Evolutionary conservation across 139 green algal genomes (phyloP).

Genomic region (Micractinium conductrix): DNA sequence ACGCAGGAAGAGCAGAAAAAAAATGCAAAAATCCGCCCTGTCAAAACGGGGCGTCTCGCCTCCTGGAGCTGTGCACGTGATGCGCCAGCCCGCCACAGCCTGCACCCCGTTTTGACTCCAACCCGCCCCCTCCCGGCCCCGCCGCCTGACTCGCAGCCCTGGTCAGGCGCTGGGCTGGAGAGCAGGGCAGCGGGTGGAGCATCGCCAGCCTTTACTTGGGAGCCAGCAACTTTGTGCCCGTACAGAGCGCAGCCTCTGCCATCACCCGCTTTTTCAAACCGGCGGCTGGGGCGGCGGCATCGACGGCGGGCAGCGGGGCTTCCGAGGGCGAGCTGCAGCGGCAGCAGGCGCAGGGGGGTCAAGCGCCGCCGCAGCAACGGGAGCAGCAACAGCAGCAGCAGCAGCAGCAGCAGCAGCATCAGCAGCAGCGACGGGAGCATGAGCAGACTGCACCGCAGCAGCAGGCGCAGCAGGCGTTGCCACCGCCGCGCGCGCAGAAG

Average conservation of each 20-base stretch:
- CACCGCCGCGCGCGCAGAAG: background rate
- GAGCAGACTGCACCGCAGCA: background rate
- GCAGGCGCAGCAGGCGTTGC: background rate
- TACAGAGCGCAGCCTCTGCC: conserved; percentile 54
- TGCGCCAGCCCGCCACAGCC: too few relatives aligned
- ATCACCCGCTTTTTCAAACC: conserved; percentile 58
- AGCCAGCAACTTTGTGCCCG: conserved; percentile 53
- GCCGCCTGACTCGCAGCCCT: too few relatives aligned
- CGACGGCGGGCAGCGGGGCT: background rate
- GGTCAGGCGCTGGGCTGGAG: conserved; percentile 48
- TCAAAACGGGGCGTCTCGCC: too few relatives aligned
- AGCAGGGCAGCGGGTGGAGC: conserved; percentile 47
- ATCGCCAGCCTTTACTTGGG: conserved; percentile 54
- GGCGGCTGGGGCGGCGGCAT: too few relatives aligned
- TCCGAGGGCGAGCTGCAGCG: background rate
- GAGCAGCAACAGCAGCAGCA: background rate
- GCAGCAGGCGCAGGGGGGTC: background rate
- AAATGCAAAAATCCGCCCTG: too few relatives aligned
- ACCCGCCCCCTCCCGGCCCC: too few relatives aligned
- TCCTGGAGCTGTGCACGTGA: too few relatives aligned
- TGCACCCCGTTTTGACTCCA: too few relatives aligned
- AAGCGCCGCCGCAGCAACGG: background rate
- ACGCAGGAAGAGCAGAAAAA: too few relatives aligned
- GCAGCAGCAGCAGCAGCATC: background rate
- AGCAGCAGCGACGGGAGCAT: background rate